phyloP scores from a whole-genome alignment of 1,139 yeast genomes.

The Blastobotrys buckinghamii region DNA sequence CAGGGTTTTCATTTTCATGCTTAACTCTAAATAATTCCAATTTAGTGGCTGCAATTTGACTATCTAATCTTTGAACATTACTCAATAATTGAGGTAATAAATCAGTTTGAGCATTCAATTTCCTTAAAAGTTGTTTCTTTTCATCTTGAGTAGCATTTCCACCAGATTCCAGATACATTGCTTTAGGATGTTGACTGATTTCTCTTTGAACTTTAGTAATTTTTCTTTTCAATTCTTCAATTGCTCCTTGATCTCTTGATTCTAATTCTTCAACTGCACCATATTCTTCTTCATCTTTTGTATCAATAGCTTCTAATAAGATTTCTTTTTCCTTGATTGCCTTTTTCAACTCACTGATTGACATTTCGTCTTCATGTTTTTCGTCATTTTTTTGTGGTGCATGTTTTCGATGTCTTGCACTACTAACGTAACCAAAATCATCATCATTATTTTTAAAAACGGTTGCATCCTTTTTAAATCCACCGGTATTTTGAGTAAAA shows the following conservation, averaged over 20 bases:
- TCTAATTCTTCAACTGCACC: slow-evolving; percentile 40
- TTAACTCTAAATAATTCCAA: slow-evolving; percentile 54
- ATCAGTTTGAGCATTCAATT: slow-evolving; percentile 54
- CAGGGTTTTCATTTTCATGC: slow-evolving; percentile 60
- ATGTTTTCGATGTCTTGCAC: slow-evolving; percentile 50
- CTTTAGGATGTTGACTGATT: slow-evolving; percentile 34
- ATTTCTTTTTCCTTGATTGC: slow-evolving; percentile 64
- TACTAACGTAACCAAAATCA: slow-evolving; percentile 61
- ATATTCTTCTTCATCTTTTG: slow-evolving; percentile 53
- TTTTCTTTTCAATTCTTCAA: slow-evolving; percentile 57
- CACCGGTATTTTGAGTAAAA: slow-evolving; percentile 22
- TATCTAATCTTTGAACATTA: slow-evolving; percentile 57
- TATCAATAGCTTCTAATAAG: slow-evolving; percentile 64
- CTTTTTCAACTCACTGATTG: slow-evolving; percentile 50
- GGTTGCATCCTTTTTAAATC: slow-evolving; percentile 42
- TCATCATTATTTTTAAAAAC: slow-evolving; percentile 59
- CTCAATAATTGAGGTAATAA: slow-evolving; percentile 64
- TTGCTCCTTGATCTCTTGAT: slow-evolving; percentile 45
- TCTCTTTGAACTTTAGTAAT: slow-evolving; percentile 52
- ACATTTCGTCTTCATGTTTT: slow-evolving; percentile 20
- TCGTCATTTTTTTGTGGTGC: not conserved
- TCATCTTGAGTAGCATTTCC: slow-evolving; percentile 30
- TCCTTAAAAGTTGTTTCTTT: slow-evolving; percentile 43
- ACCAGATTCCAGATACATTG: slow-evolving; percentile 27
- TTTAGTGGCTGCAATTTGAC: slow-evolving; percentile 61